A percentile compares a stretch with the other conserved stretches of the same genome.
phyloP scores from a whole-genome alignment of 2,329 filamentous ascomycete genomes.

The Penicillium polonicum region DNA sequence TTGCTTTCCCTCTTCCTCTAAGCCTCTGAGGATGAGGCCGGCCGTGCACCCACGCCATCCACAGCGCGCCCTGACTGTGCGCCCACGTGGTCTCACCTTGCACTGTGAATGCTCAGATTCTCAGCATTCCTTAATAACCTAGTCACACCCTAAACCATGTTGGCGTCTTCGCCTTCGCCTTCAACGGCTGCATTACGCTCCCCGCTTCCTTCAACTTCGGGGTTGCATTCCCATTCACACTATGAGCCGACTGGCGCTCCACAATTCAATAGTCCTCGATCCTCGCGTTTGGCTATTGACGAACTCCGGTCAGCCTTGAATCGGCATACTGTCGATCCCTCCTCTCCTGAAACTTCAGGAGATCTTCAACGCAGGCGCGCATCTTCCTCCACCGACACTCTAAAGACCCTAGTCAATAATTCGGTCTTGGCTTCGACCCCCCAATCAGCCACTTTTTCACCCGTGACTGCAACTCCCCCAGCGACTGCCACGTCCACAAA shows the following conservation, averaged over 20 bases:
- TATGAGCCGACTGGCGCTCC: slow-evolving; percentile 34
- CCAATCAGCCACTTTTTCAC: slow-evolving; percentile 17
- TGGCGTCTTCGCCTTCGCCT: slow-evolving; percentile 45
- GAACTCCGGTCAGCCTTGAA: slow-evolving; percentile 42
- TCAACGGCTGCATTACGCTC: slow-evolving; percentile 39
- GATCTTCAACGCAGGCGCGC: slow-evolving; percentile 36
- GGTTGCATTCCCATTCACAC: slow-evolving; percentile 29
- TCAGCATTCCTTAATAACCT: slow-evolving; percentile 20
- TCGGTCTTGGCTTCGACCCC: slow-evolving; percentile 20
- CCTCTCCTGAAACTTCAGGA: slow-evolving; percentile 35
- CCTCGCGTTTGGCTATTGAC: slow-evolving; percentile 41
- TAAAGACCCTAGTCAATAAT: slow-evolving; percentile 8
- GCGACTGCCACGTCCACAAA: slow-evolving; percentile 17
- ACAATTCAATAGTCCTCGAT: slow-evolving; percentile 35
- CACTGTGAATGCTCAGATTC: slow-evolving; percentile 23
- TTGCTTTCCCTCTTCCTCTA: slow-evolving; percentile 1
- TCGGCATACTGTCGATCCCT: slow-evolving; percentile 38
- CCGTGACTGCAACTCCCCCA: slow-evolving; percentile 12
- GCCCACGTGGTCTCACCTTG: slow-evolving; percentile 39
- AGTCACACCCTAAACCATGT: slow-evolving; percentile 27
- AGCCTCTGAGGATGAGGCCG: slow-evolving; percentile 29
- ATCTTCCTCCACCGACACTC: slow-evolving; percentile 25
- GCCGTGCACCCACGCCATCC: slow-evolving; percentile 33
- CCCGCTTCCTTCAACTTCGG: slow-evolving; percentile 22
- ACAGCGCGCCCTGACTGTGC: slow-evolving; percentile 37